These are phyloP conservation scores for Tuber calosporum DNA, from an alignment of 495 filamentous ascomycete species.

Conservation along the genomic window DNA sequence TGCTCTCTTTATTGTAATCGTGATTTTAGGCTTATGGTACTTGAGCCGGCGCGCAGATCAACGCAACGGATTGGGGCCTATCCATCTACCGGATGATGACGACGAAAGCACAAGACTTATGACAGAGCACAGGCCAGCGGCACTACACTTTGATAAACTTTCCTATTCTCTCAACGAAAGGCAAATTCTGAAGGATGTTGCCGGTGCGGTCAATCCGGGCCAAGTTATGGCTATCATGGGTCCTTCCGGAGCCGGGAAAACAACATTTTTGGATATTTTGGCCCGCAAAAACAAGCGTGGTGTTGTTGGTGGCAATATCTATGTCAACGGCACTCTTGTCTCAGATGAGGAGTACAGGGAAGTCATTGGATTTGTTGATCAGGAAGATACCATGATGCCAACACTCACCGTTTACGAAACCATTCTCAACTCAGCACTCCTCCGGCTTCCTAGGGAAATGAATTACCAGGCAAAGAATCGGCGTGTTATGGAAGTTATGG, in stretches of 20 bases:
- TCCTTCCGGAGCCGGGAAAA: conserved; percentile 94
- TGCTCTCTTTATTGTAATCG: conserved; percentile 76
- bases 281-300: conserved; percentile 97
- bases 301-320: conserved; percentile 69
- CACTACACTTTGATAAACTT: conserved; percentile 81
- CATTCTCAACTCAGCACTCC: conserved; percentile 84
- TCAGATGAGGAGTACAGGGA: conserved; percentile 76
- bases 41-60: conserved; percentile 61
- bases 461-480: conserved; percentile 75
- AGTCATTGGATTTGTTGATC: conserved; percentile 93
- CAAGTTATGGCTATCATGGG: conserved; percentile 98
- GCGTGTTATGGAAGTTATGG: conserved; percentile 83
- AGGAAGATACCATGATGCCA: conserved; percentile 95
- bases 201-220: conserved; percentile 77
- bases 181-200: conserved; percentile 71
- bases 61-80: conserved; percentile 60
- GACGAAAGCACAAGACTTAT: conserved; percentile 80
- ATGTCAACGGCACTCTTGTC: conserved; percentile 87
- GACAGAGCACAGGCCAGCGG: conserved; percentile 81
- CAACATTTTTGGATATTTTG: conserved; percentile 92
- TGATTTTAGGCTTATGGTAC: conserved; percentile 81
- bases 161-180: conserved; percentile 81
- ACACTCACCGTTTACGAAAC: conserved; percentile 98
- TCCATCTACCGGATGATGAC: conserved; percentile 68
- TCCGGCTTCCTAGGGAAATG: conserved; percentile 88